phyloP scores from a whole-genome alignment of 495 filamentous ascomycete species.

The Acidomyces sp. region DNA sequence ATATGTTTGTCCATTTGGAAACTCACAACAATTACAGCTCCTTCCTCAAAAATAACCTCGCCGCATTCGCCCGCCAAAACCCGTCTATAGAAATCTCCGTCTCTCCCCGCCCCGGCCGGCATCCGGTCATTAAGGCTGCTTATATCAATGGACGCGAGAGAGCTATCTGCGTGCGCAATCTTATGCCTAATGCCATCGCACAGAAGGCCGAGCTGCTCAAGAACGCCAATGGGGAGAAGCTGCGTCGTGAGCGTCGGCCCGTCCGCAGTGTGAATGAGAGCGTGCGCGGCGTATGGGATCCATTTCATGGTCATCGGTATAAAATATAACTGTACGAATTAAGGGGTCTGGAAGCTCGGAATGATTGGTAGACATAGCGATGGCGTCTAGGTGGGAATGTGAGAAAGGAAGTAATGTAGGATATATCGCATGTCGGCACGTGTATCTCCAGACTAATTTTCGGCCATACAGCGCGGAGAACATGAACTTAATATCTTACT shows the following conservation, averaged over 20 bases:
- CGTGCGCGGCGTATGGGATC: slow-evolving; percentile 89
- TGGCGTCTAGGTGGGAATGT: neutral
- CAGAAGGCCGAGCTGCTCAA: slow-evolving; percentile 69
- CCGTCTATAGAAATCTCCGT: slow-evolving; percentile 86
- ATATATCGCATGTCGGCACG: too few relatives aligned
- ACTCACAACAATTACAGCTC: slow-evolving; percentile 34
- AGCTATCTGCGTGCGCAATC: slow-evolving; percentile 75
- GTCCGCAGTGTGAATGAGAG: slow-evolving; percentile 79
- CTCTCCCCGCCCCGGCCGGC: slow-evolving; percentile 72
- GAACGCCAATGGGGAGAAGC: slow-evolving; percentile 76
- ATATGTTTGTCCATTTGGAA: neutral
- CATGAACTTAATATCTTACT: too few relatives aligned
- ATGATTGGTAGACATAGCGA: neutral
- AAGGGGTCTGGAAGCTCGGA: neutral
- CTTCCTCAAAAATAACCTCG: slow-evolving; percentile 66
- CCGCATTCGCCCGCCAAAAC: slow-evolving; percentile 61
- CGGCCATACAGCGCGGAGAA: too few relatives aligned
- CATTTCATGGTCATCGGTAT: slow-evolving; percentile 55
- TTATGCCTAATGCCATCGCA: slow-evolving; percentile 65
- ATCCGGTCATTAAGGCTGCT: slow-evolving; percentile 72
- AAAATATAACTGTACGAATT: too few relatives aligned
- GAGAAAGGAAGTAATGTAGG: neutral
- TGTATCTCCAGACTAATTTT: too few relatives aligned
- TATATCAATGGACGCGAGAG: slow-evolving; percentile 87
- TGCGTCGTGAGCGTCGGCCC: slow-evolving; percentile 48